Evolutionary conservation across 73 alveolate species (phyloP).

Genomic region (Paramecium tetraurelia): DNA sequence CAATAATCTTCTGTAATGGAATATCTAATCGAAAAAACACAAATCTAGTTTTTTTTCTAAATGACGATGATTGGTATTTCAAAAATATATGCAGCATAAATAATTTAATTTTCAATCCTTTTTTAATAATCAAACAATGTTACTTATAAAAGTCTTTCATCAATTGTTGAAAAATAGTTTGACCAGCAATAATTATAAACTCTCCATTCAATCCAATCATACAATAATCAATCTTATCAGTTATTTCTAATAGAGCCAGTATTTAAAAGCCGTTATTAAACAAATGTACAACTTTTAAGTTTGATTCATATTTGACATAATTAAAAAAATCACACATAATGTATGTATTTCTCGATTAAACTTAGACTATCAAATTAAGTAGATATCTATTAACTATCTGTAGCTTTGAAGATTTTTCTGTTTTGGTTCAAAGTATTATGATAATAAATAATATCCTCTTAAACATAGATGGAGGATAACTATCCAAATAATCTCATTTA

Average conservation of each 20-base stretch:
- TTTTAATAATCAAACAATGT: not conserved
- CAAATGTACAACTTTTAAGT: not conserved
- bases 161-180: not conserved
- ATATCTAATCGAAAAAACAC: not conserved
- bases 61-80: not conserved
- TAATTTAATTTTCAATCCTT: not conserved
- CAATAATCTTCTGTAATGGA: not conserved
- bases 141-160: not conserved
- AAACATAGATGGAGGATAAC: not conserved
- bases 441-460: not conserved
- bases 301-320: not conserved
- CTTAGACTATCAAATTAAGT: not conserved
- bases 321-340: not conserved
- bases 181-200: not conserved
- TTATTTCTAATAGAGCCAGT: not conserved
- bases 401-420: not conserved
- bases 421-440: not conserved
- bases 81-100: not conserved
- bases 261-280: not conserved
- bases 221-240: not conserved
- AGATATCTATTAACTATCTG: not conserved
- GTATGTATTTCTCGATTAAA: not conserved
- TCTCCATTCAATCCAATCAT: not conserved
- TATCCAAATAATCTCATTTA: conserved; percentile 16
- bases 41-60: not conserved